Evolutionary conservation across 352 stramenopile species (phyloP).

Genomic region (Plasmopara halstedii): DNA sequence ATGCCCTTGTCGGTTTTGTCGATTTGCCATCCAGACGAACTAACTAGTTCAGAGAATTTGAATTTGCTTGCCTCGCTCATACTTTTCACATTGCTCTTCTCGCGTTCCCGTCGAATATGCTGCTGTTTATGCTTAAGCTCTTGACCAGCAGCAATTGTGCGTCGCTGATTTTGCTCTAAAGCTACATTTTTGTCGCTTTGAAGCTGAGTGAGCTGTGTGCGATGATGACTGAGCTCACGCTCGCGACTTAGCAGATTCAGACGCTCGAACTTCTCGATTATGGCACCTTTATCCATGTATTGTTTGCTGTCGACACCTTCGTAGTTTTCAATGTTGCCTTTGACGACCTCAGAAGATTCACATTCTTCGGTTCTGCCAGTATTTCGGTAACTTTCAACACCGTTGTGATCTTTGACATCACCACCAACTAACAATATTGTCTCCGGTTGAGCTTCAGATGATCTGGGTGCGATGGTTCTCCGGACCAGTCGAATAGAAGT

Average conservation of each 20-base stretch:
- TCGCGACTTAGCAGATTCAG: slow-evolving; percentile 12
- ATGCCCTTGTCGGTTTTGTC: not conserved
- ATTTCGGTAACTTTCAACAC: no score
- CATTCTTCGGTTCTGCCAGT: no score
- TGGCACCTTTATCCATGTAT: slow-evolving; percentile 2
- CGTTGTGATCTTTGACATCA: not conserved
- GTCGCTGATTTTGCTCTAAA: not conserved
- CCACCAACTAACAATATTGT: no score
- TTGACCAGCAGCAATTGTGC: not conserved
- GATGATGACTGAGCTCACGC: slow-evolving; percentile 3
- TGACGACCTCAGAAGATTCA: no score
- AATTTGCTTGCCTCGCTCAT: not conserved
- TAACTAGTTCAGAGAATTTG: not conserved
- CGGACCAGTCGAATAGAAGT: not conserved
- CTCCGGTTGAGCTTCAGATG: no score
- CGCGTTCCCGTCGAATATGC: no score
- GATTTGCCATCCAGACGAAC: not conserved
- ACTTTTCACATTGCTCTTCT: not conserved
- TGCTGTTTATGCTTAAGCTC: not conserved
- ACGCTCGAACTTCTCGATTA: slow-evolving; percentile 11
- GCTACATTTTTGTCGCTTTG: slow-evolving; percentile 9
- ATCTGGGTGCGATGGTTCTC: no score
- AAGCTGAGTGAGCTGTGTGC: slow-evolving; percentile 4
- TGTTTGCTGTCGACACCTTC: not conserved
- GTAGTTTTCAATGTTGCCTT: no score